These are phyloP conservation scores for Amanita jacksonii DNA, from an alignment of 768 basidiomycete species.

Conservation along the genomic window DNA sequence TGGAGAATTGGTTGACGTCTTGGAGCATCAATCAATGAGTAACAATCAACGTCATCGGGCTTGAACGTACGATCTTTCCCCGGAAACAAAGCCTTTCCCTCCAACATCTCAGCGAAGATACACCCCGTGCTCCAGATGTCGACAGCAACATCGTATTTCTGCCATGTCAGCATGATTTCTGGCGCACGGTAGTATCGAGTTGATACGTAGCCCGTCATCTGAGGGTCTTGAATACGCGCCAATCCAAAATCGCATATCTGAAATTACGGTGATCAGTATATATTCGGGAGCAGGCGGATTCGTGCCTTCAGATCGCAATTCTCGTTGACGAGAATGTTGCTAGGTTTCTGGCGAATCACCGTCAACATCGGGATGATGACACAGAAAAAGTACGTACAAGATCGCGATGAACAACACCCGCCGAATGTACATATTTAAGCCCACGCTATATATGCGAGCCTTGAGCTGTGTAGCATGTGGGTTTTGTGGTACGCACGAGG, in stretches of 20 bases:
- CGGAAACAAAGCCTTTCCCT: slow-evolving; percentile 97
- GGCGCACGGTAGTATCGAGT: slow-evolving; percentile 98
- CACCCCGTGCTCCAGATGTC: slow-evolving; percentile 99
- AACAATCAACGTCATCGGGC: slow-evolving; percentile 1
- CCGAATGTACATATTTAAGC: slow-evolving; percentile 98
- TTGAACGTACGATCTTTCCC: slow-evolving; percentile 92
- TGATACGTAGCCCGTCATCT: slow-evolving; percentile 99
- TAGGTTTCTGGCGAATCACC: slow-evolving; percentile 76
- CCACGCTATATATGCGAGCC: slow-evolving; percentile 56
- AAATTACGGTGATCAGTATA: slow-evolving; percentile 6
- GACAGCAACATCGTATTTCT: slow-evolving; percentile 99
- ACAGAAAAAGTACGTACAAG: slow-evolving; percentile 42
- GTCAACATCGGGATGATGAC: slow-evolving; percentile 2
- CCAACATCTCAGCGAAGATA: slow-evolving; percentile 99
- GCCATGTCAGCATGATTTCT: slow-evolving; percentile 99
- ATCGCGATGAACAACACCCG: slow-evolving; percentile 97
- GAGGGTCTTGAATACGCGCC: slow-evolving; percentile 97
- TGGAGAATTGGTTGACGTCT: slow-evolving; percentile 99
- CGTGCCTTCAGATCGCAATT: slow-evolving; percentile 97
- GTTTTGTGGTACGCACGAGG: slow-evolving; percentile 44
- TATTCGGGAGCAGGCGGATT: neutral
- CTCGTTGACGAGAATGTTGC: slow-evolving; percentile 99
- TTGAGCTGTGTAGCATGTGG: slow-evolving; percentile 1
- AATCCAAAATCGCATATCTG: slow-evolving; percentile 99
- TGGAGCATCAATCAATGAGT: slow-evolving; percentile 7